Percentiles rank a stretch among this genome's conserved stretches.
Conservation (phyloP, 139 green algal genomes). For the Tetradesmus obliquus region DNA sequence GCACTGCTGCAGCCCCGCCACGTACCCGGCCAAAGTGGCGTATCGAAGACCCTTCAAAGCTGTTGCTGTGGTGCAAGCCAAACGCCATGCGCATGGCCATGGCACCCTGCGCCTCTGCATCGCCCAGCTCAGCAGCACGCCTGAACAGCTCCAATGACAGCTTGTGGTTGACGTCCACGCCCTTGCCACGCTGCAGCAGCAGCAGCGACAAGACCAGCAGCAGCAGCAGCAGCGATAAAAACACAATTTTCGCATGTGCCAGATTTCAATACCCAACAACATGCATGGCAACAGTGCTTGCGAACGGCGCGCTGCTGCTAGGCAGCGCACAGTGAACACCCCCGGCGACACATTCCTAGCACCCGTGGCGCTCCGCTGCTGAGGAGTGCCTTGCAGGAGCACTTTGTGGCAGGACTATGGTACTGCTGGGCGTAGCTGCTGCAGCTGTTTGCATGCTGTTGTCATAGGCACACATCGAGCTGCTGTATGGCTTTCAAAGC, state of each 20-base stretch:
- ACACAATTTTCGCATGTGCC: neutral
- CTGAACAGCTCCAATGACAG: conserved; percentile 77
- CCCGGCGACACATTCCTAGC: no score
- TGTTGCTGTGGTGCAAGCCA: conserved; percentile 67
- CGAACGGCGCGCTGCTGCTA: neutral
- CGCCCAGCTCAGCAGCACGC: conserved; percentile 69
- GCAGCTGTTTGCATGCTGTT: no score
- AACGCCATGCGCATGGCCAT: conserved; percentile 70
- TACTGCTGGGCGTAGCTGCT: no score
- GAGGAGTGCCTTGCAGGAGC: no score
- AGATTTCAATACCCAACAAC: neutral
- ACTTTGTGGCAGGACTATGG: no score
- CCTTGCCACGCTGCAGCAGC: conserved; percentile 59
- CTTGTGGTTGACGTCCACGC: conserved; percentile 59
- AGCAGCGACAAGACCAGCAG: neutral
- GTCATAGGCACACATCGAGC: no score
- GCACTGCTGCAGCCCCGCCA: conserved; percentile 3
- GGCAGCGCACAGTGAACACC: no score
- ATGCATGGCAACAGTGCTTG: neutral
- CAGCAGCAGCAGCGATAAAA: neutral
- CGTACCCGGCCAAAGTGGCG: conserved; percentile 54
- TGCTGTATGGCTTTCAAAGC: no score
- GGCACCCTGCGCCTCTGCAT: conserved; percentile 79
- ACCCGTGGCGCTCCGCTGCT: no score
- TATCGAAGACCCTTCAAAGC: conserved; percentile 44